These are phyloP conservation scores for Helianthus annuus DNA, from an alignment of 129 eudicot species.

Conservation along the genomic window HanXRQr2.0-SUNRISE NC_035442.2:23144881-23145380, in stretches of 20 bases:
- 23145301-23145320: conserved; percentile 64
- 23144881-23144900: conserved; percentile 1
- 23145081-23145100: conserved; percentile 26
- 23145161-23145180: conserved; percentile 6
- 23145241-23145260: conserved; percentile 57
- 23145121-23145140: conserved; percentile 26
- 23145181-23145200: conserved; percentile 31
- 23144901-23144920: conserved; percentile 16
- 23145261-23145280: conserved; percentile 48
- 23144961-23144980: conserved; percentile 19
- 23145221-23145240: conserved; percentile 61
- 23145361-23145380: conserved; percentile 42
- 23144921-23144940: conserved; percentile 9
- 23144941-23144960: conserved; percentile 7
- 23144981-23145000: conserved; percentile 23
- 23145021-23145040: conserved; percentile 25
- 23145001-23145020: conserved; percentile 11
- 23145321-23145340: conserved; percentile 55
- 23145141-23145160: conserved; percentile 21
- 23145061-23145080: conserved; percentile 17
- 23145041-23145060: conserved; percentile 14
- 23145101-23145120: conserved; percentile 36
- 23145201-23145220: conserved; percentile 34
- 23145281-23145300: conserved; percentile 57
- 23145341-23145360: conserved; percentile 51